These are phyloP conservation scores for Pyrenopolyporus hunteri DNA, from an alignment of 495 filamentous ascomycete species.

Conservation along the genomic window DNA sequence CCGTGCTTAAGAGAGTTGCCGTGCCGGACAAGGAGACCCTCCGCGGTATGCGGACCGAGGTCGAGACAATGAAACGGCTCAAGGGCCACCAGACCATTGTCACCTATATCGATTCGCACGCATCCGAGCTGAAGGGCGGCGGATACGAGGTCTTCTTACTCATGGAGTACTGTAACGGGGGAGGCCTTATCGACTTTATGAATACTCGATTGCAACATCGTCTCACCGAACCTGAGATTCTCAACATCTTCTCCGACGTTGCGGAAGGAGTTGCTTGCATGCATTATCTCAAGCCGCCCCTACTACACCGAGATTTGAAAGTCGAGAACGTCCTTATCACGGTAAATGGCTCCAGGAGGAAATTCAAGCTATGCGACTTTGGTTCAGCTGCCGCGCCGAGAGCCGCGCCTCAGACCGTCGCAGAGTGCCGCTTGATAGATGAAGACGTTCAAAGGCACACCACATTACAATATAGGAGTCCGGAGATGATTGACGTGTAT, in stretches of 20 bases:
- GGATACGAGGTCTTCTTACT: conserved; percentile 98
- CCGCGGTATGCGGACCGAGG: conserved; percentile 95
- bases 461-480: conserved; percentile 94
- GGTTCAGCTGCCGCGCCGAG: conserved; percentile 86
- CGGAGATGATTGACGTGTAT: conserved; percentile 99
- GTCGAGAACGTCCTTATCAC: conserved; percentile 98
- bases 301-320: conserved; percentile 94
- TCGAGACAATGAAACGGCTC: conserved; percentile 99
- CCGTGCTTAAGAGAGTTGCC: conserved; percentile 95
- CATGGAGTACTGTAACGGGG: conserved; percentile 89
- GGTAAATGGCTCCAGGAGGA: conserved; percentile 58
- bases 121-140: conserved; percentile 86
- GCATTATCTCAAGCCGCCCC: conserved; percentile 95
- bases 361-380: conserved; percentile 98
- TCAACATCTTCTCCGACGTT: conserved; percentile 95
- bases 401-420: conserved; percentile 80
- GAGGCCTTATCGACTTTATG: conserved; percentile 99
- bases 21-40: conserved; percentile 94
- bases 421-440: conserved; percentile 88
- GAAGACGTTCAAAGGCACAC: conserved; percentile 98
- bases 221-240: conserved; percentile 94
- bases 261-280: conserved; percentile 97
- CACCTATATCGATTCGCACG: conserved; percentile 97
- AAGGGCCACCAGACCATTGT: conserved; percentile 96
- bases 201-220: conserved; percentile 96